Conservation (phyloP, 495 filamentous ascomycete species). For the Neurospora africana region DNA sequence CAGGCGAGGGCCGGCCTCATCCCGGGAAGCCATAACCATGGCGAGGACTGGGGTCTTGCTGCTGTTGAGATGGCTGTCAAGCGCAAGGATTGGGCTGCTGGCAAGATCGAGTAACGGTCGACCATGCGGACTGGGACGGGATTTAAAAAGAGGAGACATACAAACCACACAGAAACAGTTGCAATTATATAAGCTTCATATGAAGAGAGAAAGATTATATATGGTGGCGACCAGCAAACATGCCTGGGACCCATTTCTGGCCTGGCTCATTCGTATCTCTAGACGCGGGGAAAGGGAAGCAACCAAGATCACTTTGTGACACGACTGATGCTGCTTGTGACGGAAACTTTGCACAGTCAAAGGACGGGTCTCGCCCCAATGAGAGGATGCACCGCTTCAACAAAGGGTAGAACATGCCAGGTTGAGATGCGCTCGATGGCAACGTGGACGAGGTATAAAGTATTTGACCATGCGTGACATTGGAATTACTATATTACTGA, state of each 20-base stretch:
- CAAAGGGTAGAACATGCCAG: background rate
- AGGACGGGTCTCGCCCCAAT: background rate
- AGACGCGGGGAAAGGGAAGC: background rate
- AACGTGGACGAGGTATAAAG: background rate
- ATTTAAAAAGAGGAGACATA: background rate
- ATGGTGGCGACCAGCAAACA: background rate
- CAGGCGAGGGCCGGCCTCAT: slow-evolving; percentile 72
- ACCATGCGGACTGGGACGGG: background rate
- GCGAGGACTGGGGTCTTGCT: slow-evolving; percentile 75
- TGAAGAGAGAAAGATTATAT: background rate
- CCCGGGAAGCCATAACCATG: slow-evolving; percentile 62
- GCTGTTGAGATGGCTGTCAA: slow-evolving; percentile 68
- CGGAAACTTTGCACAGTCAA: background rate
- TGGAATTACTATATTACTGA: slow-evolving; percentile 29
- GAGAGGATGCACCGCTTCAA: background rate
- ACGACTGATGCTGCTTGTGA: background rate
- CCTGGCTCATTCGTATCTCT: background rate
- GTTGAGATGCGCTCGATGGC: background rate
- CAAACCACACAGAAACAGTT: background rate
- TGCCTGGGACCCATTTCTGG: background rate
- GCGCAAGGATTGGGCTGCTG: slow-evolving; percentile 54
- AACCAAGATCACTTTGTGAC: background rate
- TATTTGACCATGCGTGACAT: background rate
- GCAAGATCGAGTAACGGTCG: slow-evolving; percentile 39
- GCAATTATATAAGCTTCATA: background rate